Conservation (phyloP, 2,329 filamentous ascomycete species). For the Xylaria polymorpha region DNA sequence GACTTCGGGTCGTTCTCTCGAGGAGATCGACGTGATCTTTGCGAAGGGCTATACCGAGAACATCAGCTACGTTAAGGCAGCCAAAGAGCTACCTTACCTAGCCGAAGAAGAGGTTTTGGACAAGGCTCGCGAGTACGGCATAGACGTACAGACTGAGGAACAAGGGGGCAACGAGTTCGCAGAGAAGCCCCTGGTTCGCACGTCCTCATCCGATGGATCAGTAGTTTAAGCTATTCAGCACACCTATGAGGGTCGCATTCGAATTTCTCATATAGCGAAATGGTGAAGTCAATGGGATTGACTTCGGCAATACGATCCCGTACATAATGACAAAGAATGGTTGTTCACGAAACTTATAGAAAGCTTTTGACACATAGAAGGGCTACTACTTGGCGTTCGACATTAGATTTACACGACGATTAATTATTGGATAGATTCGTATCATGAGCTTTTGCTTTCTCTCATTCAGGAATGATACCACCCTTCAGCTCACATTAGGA, state of each 20-base stretch:
- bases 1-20: constrained; percentile 61
- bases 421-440: constrained; percentile 1
- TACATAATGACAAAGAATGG: background rate
- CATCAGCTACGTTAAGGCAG: constrained; percentile 70
- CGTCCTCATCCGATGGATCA: constrained; percentile 30
- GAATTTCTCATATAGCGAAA: background rate
- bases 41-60: constrained; percentile 69
- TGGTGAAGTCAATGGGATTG: constrained; percentile 3
- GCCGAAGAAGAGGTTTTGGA: constrained; percentile 63
- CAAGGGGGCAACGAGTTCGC: constrained; percentile 35
- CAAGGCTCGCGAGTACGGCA: constrained; percentile 54
- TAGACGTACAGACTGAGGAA: constrained; percentile 43
- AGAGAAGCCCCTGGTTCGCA: constrained; percentile 37
- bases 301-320: background rate
- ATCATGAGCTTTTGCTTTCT: background rate
- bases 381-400: constrained; percentile 6
- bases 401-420: background rate
- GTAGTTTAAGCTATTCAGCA: constrained; percentile 2
- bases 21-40: constrained; percentile 70
- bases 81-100: constrained; percentile 66
- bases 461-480: constrained; percentile 30
- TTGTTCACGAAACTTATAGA: constrained; percentile 23
- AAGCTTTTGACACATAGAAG: constrained; percentile 22
- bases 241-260: background rate
- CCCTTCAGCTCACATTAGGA: constrained; percentile 16